Base-by-base conservation (phyloP, 352 stramenopile genomes). In the Pythium phragmiticola region DNA sequence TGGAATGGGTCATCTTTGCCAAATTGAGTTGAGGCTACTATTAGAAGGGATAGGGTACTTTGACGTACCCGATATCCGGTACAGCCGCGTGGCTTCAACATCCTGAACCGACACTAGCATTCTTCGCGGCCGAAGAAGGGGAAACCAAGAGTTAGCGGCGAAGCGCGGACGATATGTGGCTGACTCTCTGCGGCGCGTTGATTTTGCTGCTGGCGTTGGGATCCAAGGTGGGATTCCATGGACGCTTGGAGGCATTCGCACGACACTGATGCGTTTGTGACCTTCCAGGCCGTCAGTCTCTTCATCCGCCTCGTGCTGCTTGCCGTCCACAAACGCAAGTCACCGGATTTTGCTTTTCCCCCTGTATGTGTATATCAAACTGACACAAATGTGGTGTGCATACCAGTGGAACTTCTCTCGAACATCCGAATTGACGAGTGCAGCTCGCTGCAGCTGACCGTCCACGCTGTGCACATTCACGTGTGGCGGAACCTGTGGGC, bases 401-500 rank as follows among this genome's bases (percentile, higher is more conserved):
- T 30, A 16, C 12, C 56, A 90, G 82, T 55, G 7, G 80, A 76
- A 0, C 57, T 90, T 6, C 60, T 92, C 21, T 66, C 64, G 5
- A 80, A 88, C 47, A 79, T 94, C 43, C 34, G 39, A 9, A 23
- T 88, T 11, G 63, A 84, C 46, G 26, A 70, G 4, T 19, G 52
- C 4, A 83, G 70, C 14, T 76, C 63, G 53, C n/a, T 91, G n/a
- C 75, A 70, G 11, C 60, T 94, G n/a, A 63, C 39, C 2, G 48
- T 82, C 11, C 51, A 54, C 1, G 51, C 57, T 0, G 53, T 91
- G 7, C 69, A 73, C n/a, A 64, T 94, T 33, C 74, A 68, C 19
- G 63, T 92, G 47, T 91, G 83, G 82, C 56, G 65, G 11, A 67
- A 79, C 9, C 42, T 89, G 26, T 79, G 73, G 75, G 57, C 49